Evolutionary conservation across 768 basidiomycete species (phyloP).

Genomic region (Infundibulicybe gibba): DNA sequence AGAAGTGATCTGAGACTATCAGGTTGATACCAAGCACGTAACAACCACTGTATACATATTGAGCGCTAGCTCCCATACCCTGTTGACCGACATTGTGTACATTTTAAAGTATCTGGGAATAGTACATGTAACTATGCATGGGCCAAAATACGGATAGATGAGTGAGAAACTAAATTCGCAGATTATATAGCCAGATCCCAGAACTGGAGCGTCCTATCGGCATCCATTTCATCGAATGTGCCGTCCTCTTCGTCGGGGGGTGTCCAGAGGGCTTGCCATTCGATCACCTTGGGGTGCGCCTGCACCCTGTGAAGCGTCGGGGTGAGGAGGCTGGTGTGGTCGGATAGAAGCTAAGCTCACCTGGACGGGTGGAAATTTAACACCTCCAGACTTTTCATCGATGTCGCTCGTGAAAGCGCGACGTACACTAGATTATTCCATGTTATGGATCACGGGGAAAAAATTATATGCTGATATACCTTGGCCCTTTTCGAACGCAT

Average conservation of each 20-base stretch:
- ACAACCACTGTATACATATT: no score
- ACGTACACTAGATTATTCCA: conserved; percentile 47
- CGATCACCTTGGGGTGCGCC: conserved; percentile 54
- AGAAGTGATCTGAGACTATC: no score
- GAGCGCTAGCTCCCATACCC: no score
- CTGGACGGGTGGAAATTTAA: conserved; percentile 55
- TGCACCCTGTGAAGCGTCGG: conserved; percentile 35
- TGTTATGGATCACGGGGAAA: neutral
- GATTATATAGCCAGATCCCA: no score
- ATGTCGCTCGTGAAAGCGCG: conserved; percentile 66
- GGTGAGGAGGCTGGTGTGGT: neutral
- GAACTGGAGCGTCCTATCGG: conserved; percentile 12
- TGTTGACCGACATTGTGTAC: no score
- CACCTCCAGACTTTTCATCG: conserved; percentile 58
- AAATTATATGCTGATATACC: conserved; percentile 29
- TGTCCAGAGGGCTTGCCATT: conserved; percentile 45
- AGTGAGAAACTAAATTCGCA: conserved; percentile 2
- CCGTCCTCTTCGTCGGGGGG: conserved; percentile 8
- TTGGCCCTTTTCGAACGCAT: conserved; percentile 77
- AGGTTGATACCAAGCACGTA: no score
- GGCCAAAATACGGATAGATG: neutral
- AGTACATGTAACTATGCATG: neutral
- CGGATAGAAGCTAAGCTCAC: conserved; percentile 26
- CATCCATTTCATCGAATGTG: conserved; percentile 15
- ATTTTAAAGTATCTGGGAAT: no score